Conservation (phyloP, 306 rosid species). For the Castanospermum australe region DNA sequence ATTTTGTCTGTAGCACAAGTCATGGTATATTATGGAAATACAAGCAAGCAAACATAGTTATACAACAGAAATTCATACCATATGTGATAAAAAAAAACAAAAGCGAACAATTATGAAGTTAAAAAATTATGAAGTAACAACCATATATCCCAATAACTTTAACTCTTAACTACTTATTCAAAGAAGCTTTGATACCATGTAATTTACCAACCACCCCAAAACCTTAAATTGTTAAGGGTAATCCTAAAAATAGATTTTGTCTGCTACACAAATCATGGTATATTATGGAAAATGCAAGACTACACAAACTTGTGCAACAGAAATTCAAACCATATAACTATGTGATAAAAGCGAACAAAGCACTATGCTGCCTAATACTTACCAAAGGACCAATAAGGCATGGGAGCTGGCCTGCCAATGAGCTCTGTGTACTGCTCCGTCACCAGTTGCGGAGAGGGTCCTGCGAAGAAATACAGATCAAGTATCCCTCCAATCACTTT, state of each 20-base stretch:
- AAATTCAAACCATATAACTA: no score
- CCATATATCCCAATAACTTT: not conserved
- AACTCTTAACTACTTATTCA: no score
- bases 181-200: not conserved
- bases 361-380: constrained; percentile 22
- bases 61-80: no score
- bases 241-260: not conserved
- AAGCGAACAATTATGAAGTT: no score
- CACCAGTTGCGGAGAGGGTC: constrained; percentile 68
- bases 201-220: not conserved
- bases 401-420: constrained; percentile 77
- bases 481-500: constrained; percentile 76
- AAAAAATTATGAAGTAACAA: not conserved
- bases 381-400: constrained; percentile 98
- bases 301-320: not conserved
- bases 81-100: no score
- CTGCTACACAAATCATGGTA: not conserved
- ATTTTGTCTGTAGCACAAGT: no score
- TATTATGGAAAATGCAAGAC: no score
- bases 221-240: not conserved
- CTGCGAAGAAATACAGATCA: constrained; percentile 71
- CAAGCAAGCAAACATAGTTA: no score
- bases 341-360: no score
- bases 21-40: no score
- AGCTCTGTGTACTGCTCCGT: constrained; percentile 76